Percentiles rank a stretch among this genome's conserved stretches.
Evolutionary conservation across 495 filamentous ascomycete species (phyloP).

Genomic region (Aspergillus leporis): DNA sequence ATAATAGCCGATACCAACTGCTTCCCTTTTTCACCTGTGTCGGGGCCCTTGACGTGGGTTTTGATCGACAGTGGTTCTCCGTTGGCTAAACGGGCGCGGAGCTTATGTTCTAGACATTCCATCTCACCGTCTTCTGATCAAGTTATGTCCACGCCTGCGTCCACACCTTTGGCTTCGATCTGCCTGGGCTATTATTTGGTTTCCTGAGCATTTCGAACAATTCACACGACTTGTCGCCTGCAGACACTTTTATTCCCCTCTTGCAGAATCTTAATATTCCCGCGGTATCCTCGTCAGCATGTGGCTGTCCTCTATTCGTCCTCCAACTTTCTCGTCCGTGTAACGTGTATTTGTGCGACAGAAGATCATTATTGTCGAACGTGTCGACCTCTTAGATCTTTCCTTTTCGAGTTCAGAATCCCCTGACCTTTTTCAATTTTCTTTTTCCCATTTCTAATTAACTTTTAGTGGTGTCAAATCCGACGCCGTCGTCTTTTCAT

Average conservation of each 20-base stretch:
- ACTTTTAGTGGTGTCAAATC: constrained; percentile 31
- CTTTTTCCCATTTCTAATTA: constrained; percentile 11
- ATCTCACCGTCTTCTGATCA: constrained; percentile 21
- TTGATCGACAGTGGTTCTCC: constrained; percentile 18
- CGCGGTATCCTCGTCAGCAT: constrained; percentile 35
- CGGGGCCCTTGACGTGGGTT: constrained; percentile 10
- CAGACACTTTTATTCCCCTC: constrained; percentile 9
- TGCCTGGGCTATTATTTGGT: constrained; percentile 13
- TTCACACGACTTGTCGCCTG: constrained; percentile 10
- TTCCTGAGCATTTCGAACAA: constrained; percentile 13
- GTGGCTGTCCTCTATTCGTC: constrained; percentile 45
- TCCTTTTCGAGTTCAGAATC: constrained; percentile 14
- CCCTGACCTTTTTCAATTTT: constrained; percentile 11
- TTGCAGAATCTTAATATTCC: constrained; percentile 8
- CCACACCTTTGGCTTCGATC: constrained; percentile 22
- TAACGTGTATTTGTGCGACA: constrained; percentile 42
- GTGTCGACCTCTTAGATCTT: constrained; percentile 12
- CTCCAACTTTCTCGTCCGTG: constrained; percentile 33
- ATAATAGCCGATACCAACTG: constrained; percentile 6
- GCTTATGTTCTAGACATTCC: constrained; percentile 42
- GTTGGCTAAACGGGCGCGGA: constrained; percentile 17
- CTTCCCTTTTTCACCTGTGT: constrained; percentile 3
- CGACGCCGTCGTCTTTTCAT: not conserved
- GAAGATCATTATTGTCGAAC: constrained; percentile 16
- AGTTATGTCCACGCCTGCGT: constrained; percentile 21